Evolutionary conservation across 2,329 filamentous ascomycete species (phyloP).

Genomic region (Seiridium unicorne): DNA sequence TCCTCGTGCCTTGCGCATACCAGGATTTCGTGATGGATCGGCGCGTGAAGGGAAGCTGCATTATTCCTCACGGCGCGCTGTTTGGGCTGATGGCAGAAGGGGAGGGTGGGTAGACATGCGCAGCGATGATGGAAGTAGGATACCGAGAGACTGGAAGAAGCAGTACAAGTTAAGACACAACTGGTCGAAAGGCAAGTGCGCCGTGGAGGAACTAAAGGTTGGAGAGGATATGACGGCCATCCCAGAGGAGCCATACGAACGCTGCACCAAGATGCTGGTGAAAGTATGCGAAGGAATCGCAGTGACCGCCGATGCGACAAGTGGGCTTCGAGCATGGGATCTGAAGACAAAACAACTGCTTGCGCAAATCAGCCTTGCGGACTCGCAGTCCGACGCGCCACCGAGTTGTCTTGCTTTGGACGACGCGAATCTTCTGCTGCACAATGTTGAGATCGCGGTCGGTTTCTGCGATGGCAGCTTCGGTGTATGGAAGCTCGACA

Average conservation of each 20-base stretch:
- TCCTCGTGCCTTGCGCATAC: conserved; percentile 74
- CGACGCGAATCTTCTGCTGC: conserved; percentile 39
- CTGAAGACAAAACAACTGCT: conserved; percentile 62
- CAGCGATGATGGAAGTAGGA: conserved; percentile 38
- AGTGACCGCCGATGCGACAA: conserved; percentile 68
- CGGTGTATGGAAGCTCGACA: conserved; percentile 63
- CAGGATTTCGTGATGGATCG: conserved; percentile 53
- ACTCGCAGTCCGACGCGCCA: conserved; percentile 18
- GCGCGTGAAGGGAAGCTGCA: conserved; percentile 35
- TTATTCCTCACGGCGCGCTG: conserved; percentile 40
- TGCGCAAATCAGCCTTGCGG: conserved; percentile 42
- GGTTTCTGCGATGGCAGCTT: conserved; percentile 74
- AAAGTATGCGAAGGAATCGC: conserved; percentile 76
- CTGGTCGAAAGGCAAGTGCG: conserved; percentile 82
- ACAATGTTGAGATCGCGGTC: conserved; percentile 58
- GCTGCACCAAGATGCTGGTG: conserved; percentile 62
- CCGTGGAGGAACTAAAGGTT: conserved; percentile 69
- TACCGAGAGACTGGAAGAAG: conserved; percentile 44
- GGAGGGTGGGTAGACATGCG: conserved; percentile 52
- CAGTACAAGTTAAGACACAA: conserved; percentile 89
- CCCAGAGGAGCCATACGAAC: conserved; percentile 26
- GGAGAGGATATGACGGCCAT: conserved; percentile 15
- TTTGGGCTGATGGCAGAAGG: conserved; percentile 45
- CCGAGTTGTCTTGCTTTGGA: conserved; percentile 70
- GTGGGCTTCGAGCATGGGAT: conserved; percentile 78